Evolutionary conservation across 2,329 filamentous ascomycete genomes (phyloP), one percentile per base, ranked within the genome.

Genomic region (Elsinoe necatrix): DNA sequence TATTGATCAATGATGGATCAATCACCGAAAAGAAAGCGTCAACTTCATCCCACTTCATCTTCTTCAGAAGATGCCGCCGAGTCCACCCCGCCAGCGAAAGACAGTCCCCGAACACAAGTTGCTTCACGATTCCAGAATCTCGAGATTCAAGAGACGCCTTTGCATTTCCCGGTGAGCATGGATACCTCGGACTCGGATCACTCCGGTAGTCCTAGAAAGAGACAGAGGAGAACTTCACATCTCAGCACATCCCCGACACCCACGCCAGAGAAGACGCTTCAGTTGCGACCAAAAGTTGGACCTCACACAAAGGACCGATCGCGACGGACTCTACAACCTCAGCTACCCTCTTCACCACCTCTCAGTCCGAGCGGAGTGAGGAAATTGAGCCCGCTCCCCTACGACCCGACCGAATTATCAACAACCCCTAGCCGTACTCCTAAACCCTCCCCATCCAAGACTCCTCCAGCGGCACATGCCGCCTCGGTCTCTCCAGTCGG

Each of bases 81-180:
- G 41, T 39, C 29, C n/a, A 47, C 54, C 25, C 54, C 54, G 12
- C 54, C n/a, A 25, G 41, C 54, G 8, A 47, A 14, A 9, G 42
- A 56, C 29, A 56, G 54, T 35, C 54, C 54, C 18, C 54, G 54
- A 16, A 56, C 41, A 8, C 54, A 47, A 18, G 31, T 39, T 9
- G 42, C 42, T 25, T 45, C 37, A n/a, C 14, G 31, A 8, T 56
- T 56, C 16, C 29, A 45, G 25, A 39, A 14, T 4, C 37, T 56
- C 23, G 54, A 56, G 29, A 45, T 56, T n/a, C 54, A 56, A 29
- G 54, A 56, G 31, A 52, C 39, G 12, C 52, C 54, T 16, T 20
- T 56, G 2, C 27, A 31, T 7, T 25, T 47, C n/a, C 23, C 21
- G 21, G 31, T 34, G 18, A 23, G n/a, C 37, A 43, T 45, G 52